Conservation (phyloP, 2,329 filamentous ascomycete species). For the Pseudogymnoascus sp. region DNA sequence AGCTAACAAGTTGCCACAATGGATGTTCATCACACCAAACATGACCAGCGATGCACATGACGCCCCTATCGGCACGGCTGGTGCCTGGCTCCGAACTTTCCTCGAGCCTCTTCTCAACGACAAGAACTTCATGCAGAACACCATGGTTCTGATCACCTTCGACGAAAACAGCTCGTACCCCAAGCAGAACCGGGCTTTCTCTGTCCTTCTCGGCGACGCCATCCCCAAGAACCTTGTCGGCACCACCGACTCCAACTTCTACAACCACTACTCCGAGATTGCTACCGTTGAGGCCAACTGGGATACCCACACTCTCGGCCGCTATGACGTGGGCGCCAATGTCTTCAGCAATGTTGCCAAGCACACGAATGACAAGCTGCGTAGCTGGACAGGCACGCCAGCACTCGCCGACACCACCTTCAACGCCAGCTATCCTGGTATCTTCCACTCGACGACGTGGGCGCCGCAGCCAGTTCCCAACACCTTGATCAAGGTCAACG, state of each 20-base stretch:
- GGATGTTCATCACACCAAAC: conserved; percentile 66
- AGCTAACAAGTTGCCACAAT: conserved; percentile 60
- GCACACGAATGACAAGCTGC: conserved; percentile 49
- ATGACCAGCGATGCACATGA: conserved; percentile 76
- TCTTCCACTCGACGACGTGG: conserved; percentile 29
- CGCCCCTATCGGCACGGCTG: conserved; percentile 61
- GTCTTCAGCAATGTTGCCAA: conserved; percentile 57
- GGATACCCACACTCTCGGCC: conserved; percentile 61
- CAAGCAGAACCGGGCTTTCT: conserved; percentile 61
- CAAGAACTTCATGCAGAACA: conserved; percentile 67
- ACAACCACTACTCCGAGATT: conserved; percentile 67
- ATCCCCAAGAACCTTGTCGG: conserved; percentile 58
- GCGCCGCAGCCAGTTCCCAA: conserved; percentile 34
- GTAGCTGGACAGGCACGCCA: conserved; percentile 23
- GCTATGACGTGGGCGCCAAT: conserved; percentile 68
- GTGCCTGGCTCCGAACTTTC: conserved; percentile 61
- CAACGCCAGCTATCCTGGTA: conserved; percentile 41
- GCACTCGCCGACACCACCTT: conserved; percentile 35
- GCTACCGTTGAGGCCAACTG: conserved; percentile 65
- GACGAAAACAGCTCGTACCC: conserved; percentile 71
- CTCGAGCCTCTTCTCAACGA: conserved; percentile 64
- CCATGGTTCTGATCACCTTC: conserved; percentile 69
- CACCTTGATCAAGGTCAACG: conserved; percentile 23
- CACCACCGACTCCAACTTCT: conserved; percentile 63
- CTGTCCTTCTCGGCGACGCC: conserved; percentile 68